Evolutionary conservation across 192 early-diverging fungal genomes (phyloP), one percentile per base, ranked within the genome.

Genomic region (Mycoemilia scoparia): DNA sequence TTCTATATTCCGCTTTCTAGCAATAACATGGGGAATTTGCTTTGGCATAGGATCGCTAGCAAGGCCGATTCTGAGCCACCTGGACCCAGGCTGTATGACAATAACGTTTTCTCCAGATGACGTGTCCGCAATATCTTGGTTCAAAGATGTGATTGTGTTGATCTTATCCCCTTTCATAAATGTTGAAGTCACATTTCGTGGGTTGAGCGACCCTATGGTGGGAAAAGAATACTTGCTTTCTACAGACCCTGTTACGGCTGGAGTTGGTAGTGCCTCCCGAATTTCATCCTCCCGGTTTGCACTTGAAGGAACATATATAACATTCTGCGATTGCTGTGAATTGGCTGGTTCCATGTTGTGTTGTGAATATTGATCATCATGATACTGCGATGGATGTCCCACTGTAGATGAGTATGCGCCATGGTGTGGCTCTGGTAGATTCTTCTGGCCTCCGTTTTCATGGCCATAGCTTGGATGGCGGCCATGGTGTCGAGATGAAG

Each of bases 81-180:
- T 59, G 32, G 87, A 90, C 25, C 87, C 87, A 2, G 87, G 73
- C 26, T 90, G 81, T 35, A 90, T 82, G 10, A 90, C 74, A 38
- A 90, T 67, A 11, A 80, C 70, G 44, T 85, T 77, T 7, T 64
- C 52, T 24, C 66, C 68, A n/a, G n/a, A n/a, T 1, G 39, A 51
- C 2, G 53, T 29, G 3, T 45, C 54, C 2, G 55, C 44, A 15
- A 55, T 23, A 4, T 38, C 38, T 1, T 31, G 34, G 6, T 8
- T 21, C 12, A 35, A 32, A 6, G 23, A 18, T 3, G 25, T 23
- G 1, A 34, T 18, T 16, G 49, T 54, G 3, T 52, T 39, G 5
- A 52, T 49, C 2, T 33, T 44, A 25, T 56, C 53, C 11, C 45
- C 34, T 12, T 46, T 44, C 21, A 38, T 40, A 38, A 62, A 33